A percentile compares a stretch with the other conserved stretches of the same genome.
Evolutionary conservation across 371 early-diverging fungal species (phyloP).

Genomic region (Mucor circinelloides): DNA sequence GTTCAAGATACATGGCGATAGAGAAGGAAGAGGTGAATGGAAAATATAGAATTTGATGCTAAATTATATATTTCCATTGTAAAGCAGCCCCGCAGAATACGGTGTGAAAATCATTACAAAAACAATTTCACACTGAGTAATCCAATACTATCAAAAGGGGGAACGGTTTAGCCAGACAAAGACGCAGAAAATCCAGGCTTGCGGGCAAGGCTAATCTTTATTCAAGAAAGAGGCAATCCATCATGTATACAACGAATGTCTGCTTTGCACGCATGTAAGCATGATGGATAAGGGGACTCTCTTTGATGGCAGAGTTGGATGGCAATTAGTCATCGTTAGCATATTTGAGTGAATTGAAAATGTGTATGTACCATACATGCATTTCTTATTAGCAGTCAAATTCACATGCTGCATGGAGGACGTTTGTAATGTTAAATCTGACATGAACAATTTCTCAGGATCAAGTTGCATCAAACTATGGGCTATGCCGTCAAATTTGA

Average conservation of each 20-base stretch:
- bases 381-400: neutral
- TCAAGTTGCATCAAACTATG: neutral
- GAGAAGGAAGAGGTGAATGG: neutral
- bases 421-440: neutral
- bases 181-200: no score
- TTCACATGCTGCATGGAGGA: neutral
- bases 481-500: neutral
- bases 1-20: conserved; percentile 9
- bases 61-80: neutral
- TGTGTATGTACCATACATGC: no score
- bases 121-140: neutral
- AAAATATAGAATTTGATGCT: neutral
- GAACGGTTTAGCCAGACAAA: neutral
- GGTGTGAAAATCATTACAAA: neutral
- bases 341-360: no score
- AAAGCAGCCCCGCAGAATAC: neutral
- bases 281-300: no score
- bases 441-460: neutral
- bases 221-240: no score
- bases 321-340: no score
- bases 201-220: no score
- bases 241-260: neutral
- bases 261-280: no score
- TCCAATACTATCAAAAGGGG: neutral
- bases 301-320: no score